phyloP scores from a whole-genome alignment of 345 rosid species.

The Eutrema yunnanense region DNA sequence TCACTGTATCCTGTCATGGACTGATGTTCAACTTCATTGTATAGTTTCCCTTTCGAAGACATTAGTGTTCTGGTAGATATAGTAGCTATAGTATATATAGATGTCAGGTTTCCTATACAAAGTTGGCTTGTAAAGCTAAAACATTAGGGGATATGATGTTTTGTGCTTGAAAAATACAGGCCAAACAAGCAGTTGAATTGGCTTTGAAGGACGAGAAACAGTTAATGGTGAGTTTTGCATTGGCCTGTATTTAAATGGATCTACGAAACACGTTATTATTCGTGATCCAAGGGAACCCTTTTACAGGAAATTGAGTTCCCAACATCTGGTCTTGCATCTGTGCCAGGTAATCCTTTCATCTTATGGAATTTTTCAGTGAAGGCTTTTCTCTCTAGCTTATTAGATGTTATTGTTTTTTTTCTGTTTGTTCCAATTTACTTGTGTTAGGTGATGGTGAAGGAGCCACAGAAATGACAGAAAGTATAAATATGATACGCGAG shows the following conservation, averaged over 20 bases:
- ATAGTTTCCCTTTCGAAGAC: neutral
- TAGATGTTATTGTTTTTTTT: neutral
- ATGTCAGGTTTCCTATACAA: neutral
- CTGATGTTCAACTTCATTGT: neutral
- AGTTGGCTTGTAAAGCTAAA: neutral
- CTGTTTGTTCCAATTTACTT: neutral
- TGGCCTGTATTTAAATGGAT: neutral
- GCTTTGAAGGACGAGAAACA: slow-evolving; percentile 60
- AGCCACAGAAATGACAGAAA: slow-evolving; percentile 85
- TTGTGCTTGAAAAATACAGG: slow-evolving; percentile 38
- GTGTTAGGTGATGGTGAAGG: slow-evolving; percentile 92
- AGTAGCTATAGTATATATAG: slow-evolving; percentile 5
- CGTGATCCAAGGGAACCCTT: slow-evolving; percentile 24
- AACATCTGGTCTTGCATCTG: slow-evolving; percentile 86
- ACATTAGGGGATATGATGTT: neutral
- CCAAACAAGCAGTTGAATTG: slow-evolving; percentile 60
- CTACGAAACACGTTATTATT: slow-evolving; percentile 1
- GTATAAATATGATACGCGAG: slow-evolving; percentile 80
- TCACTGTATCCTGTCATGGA: neutral
- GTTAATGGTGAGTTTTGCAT: slow-evolving; percentile 60
- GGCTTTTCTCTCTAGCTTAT: neutral
- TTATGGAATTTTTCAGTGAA: neutral
- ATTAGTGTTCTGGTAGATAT: neutral
- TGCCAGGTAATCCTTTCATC: slow-evolving; percentile 52
- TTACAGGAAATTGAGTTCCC: slow-evolving; percentile 96